These are phyloP conservation scores for Pichia sp. DNA, from an alignment of 1,139 yeast genomes.

Conservation along the genomic window DNA sequence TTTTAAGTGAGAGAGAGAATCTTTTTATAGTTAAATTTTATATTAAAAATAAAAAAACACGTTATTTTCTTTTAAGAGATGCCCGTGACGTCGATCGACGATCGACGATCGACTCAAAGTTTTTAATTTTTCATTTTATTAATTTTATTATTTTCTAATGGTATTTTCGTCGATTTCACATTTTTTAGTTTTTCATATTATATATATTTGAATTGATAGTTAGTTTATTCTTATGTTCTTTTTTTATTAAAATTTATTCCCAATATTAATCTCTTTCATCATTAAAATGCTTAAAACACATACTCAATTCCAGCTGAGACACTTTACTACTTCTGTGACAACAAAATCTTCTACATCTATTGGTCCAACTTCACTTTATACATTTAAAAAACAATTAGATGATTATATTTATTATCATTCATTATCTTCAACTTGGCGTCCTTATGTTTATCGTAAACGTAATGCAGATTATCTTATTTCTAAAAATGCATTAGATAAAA, in stretches of 20 bases:
- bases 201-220: not conserved
- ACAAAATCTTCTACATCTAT: not conserved
- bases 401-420: slow-evolving; percentile 28
- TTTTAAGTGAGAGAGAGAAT: too few relatives aligned
- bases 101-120: too few relatives aligned
- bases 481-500: slow-evolving; percentile 42
- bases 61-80: too few relatives aligned
- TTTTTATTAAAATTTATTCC: too few relatives aligned
- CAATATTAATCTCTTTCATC: not conserved
- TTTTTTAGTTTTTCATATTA: too few relatives aligned
- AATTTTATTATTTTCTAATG: too few relatives aligned
- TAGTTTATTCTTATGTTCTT: not conserved
- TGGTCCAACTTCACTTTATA: slow-evolving; percentile 15
- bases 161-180: too few relatives aligned
- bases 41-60: too few relatives aligned
- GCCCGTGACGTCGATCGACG: too few relatives aligned
- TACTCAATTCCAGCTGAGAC: not conserved
- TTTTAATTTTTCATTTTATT: too few relatives aligned
- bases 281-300: not conserved
- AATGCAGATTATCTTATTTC: slow-evolving; percentile 46
- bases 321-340: not conserved
- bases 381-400: slow-evolving; percentile 26
- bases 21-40: too few relatives aligned
- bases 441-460: slow-evolving; percentile 39
- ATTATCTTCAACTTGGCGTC: slow-evolving; percentile 31